Evolutionary conservation across 2,329 filamentous ascomycete species (phyloP).

Genomic region (Clonostachys solani): DNA sequence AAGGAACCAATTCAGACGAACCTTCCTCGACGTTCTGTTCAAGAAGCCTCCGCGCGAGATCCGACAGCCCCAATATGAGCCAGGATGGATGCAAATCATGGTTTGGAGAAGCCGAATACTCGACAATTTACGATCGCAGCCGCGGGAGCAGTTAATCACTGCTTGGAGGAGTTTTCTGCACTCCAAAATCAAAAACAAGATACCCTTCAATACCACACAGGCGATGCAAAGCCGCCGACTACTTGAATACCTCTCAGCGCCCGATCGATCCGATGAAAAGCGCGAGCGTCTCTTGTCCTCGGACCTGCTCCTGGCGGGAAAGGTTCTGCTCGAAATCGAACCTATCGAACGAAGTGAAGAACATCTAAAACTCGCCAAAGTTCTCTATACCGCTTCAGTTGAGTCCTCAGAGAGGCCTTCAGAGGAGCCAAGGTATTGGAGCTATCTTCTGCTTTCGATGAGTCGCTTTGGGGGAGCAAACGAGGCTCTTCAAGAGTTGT

Average conservation of each 20-base stretch:
- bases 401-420: constrained; percentile 11
- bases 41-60: constrained; percentile 53
- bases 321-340: constrained; percentile 30
- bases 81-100: constrained; percentile 68
- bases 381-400: constrained; percentile 28
- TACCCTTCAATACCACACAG: constrained; percentile 61
- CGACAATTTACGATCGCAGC: constrained; percentile 61
- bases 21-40: constrained; percentile 59
- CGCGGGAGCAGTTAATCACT: constrained; percentile 54
- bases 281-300: constrained; percentile 25
- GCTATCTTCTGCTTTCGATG: constrained; percentile 31
- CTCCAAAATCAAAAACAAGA: constrained; percentile 41
- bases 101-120: constrained; percentile 60
- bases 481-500: constrained; percentile 44
- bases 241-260: constrained; percentile 52
- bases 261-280: constrained; percentile 24
- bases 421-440: constrained; percentile 17
- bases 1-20: constrained; percentile 17
- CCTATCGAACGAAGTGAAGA: constrained; percentile 36
- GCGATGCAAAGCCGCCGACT: constrained; percentile 52
- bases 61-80: constrained; percentile 60
- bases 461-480: constrained; percentile 48
- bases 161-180: constrained; percentile 64
- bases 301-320: constrained; percentile 39
- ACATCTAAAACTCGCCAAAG: constrained; percentile 42